phyloP scores from a whole-genome alignment of 2,329 filamentous ascomycete species.

The Colletotrichum costaricense region DNA sequence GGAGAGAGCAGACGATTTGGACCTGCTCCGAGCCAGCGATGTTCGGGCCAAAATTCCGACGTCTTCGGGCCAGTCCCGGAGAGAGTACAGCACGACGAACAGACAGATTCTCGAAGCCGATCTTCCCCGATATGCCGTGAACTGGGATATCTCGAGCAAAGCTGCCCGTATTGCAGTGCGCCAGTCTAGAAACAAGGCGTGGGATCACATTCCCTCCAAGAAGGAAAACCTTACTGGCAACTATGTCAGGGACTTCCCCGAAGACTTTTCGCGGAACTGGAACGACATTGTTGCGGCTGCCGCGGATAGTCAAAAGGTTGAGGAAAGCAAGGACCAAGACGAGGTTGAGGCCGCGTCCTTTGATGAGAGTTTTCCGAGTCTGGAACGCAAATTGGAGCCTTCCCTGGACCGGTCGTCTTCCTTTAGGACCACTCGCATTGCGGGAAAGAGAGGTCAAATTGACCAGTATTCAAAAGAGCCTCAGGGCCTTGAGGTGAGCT shows the following conservation, averaged over 20 bases:
- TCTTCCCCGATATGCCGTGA: constrained; percentile 21
- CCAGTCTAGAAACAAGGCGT: constrained; percentile 35
- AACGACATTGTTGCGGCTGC: constrained; percentile 36
- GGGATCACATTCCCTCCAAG: constrained; percentile 5
- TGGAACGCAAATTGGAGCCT: constrained; percentile 48
- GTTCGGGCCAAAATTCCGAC: constrained; percentile 36
- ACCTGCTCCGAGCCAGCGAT: constrained; percentile 39
- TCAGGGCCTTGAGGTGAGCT: constrained; percentile 61
- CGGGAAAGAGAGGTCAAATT: constrained; percentile 37
- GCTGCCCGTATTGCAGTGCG: constrained; percentile 26
- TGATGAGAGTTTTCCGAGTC: constrained; percentile 53
- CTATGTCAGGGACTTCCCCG: constrained; percentile 63
- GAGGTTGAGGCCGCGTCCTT: constrained; percentile 50
- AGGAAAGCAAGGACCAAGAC: constrained; percentile 37
- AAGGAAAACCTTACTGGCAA: constrained; percentile 54
- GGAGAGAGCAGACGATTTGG: constrained; percentile 39
- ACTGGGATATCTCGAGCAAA: constrained; percentile 33
- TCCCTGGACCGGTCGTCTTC: constrained; percentile 42
- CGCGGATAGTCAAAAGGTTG: constrained; percentile 24
- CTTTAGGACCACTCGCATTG: constrained; percentile 14
- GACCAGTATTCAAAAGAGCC: constrained; percentile 58
- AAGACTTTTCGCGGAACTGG: constrained; percentile 61
- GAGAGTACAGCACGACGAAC: constrained; percentile 29
- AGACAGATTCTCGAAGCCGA: constrained; percentile 30
- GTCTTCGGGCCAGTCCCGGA: constrained; percentile 28